phyloP scores from a whole-genome alignment of 202 grass and related monocot genomes.

The Carex sylvatica region DNA sequence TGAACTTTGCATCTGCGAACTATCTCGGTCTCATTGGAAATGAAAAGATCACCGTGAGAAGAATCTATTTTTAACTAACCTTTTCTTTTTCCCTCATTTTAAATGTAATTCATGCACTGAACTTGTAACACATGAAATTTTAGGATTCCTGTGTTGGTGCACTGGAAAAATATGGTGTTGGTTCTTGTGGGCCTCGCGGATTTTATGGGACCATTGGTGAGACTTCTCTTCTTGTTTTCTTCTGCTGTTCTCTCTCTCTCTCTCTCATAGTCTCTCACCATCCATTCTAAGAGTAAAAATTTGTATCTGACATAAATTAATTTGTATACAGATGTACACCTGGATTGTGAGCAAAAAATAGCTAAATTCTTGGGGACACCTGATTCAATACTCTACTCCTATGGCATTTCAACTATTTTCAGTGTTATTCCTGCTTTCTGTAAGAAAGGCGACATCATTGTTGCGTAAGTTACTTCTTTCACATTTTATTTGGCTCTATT shows the following conservation, averaged over 20 bases:
- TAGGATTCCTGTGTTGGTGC: conserved; percentile 86
- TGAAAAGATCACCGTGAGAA: conserved; percentile 85
- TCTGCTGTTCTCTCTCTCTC: conserved; percentile 12
- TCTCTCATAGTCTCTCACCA: conserved; percentile 10
- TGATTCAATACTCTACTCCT: conserved; percentile 94
- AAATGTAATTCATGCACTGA: conserved; percentile 4
- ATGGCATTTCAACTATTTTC: conserved; percentile 98
- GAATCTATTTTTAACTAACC: conserved; percentile 23
- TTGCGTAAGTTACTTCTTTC: conserved; percentile 65
- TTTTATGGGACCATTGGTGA: conserved; percentile 99
- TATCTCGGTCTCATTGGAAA: conserved; percentile 96
- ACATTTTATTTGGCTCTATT: conserved; percentile 8
- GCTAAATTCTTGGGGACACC: conserved; percentile 81
- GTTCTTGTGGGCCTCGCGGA: conserved; percentile 91
- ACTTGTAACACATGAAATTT: conserved; percentile 32
- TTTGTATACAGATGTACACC: conserved; percentile 80
- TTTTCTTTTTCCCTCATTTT: conserved; percentile 4
- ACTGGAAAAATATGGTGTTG: conserved; percentile 97
- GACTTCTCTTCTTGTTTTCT: conserved; percentile 31
- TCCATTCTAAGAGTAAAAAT: conserved; percentile 23
- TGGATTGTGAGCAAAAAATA: conserved; percentile 95
- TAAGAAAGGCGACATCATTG: conserved; percentile 99
- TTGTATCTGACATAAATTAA: conserved; percentile 40
- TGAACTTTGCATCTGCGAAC: conserved; percentile 97
- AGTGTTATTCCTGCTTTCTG: conserved; percentile 98